Evolutionary conservation across 306 rosid species (phyloP).

Genomic region (Trifolium pratense): DNA sequence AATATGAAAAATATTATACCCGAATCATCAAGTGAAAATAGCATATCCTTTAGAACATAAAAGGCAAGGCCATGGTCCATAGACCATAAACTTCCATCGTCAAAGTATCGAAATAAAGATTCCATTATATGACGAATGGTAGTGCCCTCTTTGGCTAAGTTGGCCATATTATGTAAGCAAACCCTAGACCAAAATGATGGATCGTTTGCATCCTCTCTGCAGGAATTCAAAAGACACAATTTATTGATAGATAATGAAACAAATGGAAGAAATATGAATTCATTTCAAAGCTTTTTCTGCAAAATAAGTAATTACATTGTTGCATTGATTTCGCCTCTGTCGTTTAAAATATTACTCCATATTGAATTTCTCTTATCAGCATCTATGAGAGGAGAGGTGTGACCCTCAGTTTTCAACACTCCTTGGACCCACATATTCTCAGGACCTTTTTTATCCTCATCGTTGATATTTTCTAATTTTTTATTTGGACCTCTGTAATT

Average conservation of each 20-base stretch:
- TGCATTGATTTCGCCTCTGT: slow-evolving; percentile 16
- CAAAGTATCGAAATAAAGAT: slow-evolving; percentile 81
- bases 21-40: slow-evolving; percentile 68
- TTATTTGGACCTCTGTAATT: background rate
- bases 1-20: slow-evolving; percentile 52
- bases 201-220: slow-evolving; percentile 76
- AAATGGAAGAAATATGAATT: background rate
- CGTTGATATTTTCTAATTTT: slow-evolving; percentile 2
- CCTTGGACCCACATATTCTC: slow-evolving; percentile 14
- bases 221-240: background rate
- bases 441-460: background rate
- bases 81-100: slow-evolving; percentile 75
- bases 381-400: background rate
- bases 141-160: slow-evolving; percentile 84
- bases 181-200: slow-evolving; percentile 89
- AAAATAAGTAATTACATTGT: slow-evolving; percentile 16
- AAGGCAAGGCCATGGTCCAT: slow-evolving; percentile 65
- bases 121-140: slow-evolving; percentile 87
- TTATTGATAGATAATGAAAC: slow-evolving; percentile 4
- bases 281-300: slow-evolving; percentile 7
- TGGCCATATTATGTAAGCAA: slow-evolving; percentile 88
- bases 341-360: slow-evolving; percentile 11
- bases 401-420: slow-evolving; percentile 10
- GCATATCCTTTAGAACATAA: slow-evolving; percentile 76
- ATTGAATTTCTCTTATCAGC: slow-evolving; percentile 10